phyloP scores from a whole-genome alignment of 2,329 filamentous ascomycete genomes.

The Capronia epimyces region DNA sequence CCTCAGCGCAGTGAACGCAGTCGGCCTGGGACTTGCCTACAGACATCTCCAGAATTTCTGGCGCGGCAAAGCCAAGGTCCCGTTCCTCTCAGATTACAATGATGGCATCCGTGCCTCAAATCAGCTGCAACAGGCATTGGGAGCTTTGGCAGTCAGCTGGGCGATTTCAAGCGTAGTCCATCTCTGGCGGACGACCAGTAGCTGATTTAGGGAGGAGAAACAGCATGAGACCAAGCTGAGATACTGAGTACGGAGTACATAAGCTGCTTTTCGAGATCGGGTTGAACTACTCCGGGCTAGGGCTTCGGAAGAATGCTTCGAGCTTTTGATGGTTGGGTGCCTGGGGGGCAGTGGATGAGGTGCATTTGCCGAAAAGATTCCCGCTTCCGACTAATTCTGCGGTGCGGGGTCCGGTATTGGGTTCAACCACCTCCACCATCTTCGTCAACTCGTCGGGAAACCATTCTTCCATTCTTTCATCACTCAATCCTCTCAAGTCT shows the following conservation, averaged over 20 bases:
- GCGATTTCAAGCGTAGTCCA: constrained; percentile 8
- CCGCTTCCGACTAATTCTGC: constrained; percentile 15
- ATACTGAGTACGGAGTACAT: too few species aligned
- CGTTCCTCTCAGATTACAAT: constrained; percentile 18
- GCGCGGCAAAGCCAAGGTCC: constrained; percentile 18
- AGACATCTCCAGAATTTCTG: constrained; percentile 21
- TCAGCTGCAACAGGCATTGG: constrained; percentile 12
- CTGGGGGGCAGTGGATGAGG: background rate
- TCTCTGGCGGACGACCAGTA: constrained; percentile 5
- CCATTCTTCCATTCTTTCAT: background rate
- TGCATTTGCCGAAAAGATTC: background rate
- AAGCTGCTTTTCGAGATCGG: background rate
- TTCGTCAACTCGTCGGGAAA: too few species aligned
- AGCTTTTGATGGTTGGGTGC: too few species aligned
- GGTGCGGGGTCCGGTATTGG: constrained; percentile 3
- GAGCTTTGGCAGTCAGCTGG: constrained; percentile 13
- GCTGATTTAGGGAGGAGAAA: too few species aligned
- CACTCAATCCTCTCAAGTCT: background rate
- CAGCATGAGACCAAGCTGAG: too few species aligned
- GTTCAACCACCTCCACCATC: background rate
- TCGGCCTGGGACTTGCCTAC: constrained; percentile 13
- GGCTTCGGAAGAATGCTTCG: too few species aligned
- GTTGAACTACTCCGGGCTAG: background rate
- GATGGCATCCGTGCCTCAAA: constrained; percentile 20
- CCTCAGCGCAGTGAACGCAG: constrained; percentile 16